These are phyloP conservation scores for Phoenix dactylifera DNA, from an alignment of 176 grass and related monocot species.

Conservation along the genomic window DNA sequence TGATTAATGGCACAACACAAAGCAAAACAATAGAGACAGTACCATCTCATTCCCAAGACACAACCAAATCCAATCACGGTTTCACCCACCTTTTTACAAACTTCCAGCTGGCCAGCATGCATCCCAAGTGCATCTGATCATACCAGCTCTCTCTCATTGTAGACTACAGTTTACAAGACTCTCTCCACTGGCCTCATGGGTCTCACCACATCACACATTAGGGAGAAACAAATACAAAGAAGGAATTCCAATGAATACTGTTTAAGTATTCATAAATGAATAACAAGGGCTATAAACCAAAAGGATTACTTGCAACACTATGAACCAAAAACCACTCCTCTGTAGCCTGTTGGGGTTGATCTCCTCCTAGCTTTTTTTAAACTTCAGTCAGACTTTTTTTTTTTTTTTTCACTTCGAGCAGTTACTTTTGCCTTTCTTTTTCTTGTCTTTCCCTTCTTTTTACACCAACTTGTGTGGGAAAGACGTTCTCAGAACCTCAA, in stretches of 20 bases:
- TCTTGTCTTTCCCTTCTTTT: conserved; percentile 29
- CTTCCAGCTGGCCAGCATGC: conserved; percentile 4
- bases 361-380: too few relatives aligned
- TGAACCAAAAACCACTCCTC: conserved; percentile 27
- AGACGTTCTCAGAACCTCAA: conserved; percentile 25
- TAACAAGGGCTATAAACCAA: conserved; percentile 16
- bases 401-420: conserved; percentile 28
- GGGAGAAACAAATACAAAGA: neutral
- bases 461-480: conserved; percentile 26
- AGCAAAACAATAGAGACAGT: neutral
- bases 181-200: neutral
- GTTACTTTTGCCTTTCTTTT: conserved; percentile 26
- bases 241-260: conserved; percentile 11
- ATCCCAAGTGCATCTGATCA: neutral
- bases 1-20: neutral
- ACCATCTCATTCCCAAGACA: neutral
- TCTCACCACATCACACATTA: conserved; percentile 26
- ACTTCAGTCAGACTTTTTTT: neutral
- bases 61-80: neutral
- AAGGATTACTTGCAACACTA: conserved; percentile 17
- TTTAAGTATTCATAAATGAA: conserved; percentile 15
- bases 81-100: neutral
- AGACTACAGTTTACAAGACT: neutral
- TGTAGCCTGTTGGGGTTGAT: too few relatives aligned
- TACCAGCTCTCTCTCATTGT: neutral